Conservation (phyloP, 345 rosid species). For the Sonneratia caseolaris region DNA sequence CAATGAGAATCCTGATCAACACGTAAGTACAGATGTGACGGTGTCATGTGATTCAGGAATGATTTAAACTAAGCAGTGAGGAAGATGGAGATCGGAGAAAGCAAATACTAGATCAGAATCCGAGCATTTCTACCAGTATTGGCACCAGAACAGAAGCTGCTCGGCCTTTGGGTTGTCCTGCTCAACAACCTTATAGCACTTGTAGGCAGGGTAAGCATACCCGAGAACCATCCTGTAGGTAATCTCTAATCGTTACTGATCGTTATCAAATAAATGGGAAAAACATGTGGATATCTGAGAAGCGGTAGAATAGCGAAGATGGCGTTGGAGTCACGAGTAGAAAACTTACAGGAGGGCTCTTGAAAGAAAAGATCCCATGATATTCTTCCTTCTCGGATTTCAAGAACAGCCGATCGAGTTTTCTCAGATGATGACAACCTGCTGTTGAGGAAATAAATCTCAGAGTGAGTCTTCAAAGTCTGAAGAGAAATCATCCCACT, state of each 20-base stretch:
- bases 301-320: too few species aligned
- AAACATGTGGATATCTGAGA: background rate
- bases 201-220: slow-evolving; percentile 70
- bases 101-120: background rate
- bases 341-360: slow-evolving; percentile 29
- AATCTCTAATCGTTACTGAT: background rate
- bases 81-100: background rate
- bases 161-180: slow-evolving; percentile 35
- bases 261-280: background rate
- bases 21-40: background rate
- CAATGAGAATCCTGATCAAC: slow-evolving; percentile 62
- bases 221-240: slow-evolving; percentile 51
- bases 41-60: background rate
- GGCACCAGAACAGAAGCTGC: slow-evolving; percentile 75
- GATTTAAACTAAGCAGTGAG: background rate
- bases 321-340: background rate
- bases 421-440: background rate
- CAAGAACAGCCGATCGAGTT: background rate
- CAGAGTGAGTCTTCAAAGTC: background rate
- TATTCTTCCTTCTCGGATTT: background rate
- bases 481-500: background rate
- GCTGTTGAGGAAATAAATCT: background rate
- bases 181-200: slow-evolving; percentile 67
- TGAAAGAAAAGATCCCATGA: slow-evolving; percentile 35
- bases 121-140: slow-evolving; percentile 44